Conservation (phyloP, 2,329 filamentous ascomycete species). For the Epichloe hybrida region DNA sequence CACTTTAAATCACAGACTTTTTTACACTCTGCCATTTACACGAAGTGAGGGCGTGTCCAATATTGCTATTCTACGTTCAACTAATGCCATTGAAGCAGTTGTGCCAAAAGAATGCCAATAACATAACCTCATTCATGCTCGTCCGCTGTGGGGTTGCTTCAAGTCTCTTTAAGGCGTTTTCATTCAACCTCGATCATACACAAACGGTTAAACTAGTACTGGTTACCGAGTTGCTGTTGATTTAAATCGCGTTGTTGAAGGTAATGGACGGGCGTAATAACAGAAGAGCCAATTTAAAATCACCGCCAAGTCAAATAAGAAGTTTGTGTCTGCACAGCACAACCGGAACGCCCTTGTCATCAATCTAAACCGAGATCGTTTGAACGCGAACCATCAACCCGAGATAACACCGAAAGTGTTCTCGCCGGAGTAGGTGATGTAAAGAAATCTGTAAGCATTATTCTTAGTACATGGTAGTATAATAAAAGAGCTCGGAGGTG, state of each 20-base stretch:
- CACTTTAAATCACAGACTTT: too few relatives aligned
- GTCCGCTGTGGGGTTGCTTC: background rate
- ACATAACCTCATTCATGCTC: too few relatives aligned
- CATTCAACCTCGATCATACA: background rate
- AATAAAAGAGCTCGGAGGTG: background rate
- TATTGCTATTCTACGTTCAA: too few relatives aligned
- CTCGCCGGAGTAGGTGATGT: constrained; percentile 99
- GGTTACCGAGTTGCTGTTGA: background rate
- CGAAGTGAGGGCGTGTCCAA: too few relatives aligned
- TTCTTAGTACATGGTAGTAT: constrained; percentile 6
- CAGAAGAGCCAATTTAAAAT: background rate
- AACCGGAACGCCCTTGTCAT: constrained; percentile 20
- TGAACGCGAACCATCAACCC: background rate
- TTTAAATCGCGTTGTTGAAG: background rate
- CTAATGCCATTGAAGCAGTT: too few relatives aligned
- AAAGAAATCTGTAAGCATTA: constrained; percentile 57
- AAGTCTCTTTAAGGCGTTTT: background rate
- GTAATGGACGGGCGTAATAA: constrained; percentile 8
- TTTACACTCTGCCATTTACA: too few relatives aligned
- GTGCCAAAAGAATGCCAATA: too few relatives aligned
- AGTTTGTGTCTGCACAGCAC: constrained; percentile 15
- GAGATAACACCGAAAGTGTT: constrained; percentile 74
- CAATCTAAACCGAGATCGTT: background rate
- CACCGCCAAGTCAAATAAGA: constrained; percentile 5
- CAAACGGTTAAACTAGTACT: constrained; percentile 1